Percentiles rank a stretch among this genome's conserved stretches.
Conservation (phyloP, 768 basidiomycete genomes). For the Termitomyces sp. region DNA sequence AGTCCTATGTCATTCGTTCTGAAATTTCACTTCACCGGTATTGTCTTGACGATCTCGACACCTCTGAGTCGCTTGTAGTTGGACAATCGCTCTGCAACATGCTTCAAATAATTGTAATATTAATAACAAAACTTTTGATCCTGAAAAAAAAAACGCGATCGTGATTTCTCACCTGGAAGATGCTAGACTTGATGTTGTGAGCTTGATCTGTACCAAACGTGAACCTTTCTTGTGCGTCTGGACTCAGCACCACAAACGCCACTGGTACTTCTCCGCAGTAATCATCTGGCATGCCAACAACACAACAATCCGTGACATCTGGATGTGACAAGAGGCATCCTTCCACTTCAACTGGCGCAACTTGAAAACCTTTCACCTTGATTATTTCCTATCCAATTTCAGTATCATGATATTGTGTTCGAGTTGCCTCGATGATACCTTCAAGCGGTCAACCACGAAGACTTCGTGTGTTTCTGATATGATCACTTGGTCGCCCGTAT, state of each 20-base stretch:
- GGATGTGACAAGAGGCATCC: slow-evolving; percentile 41
- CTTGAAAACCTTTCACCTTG: slow-evolving; percentile 62
- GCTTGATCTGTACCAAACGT: slow-evolving; percentile 18
- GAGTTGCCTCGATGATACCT: slow-evolving; percentile 28
- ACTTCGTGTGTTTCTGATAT: slow-evolving; percentile 46
- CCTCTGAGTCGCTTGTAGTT: slow-evolving; percentile 47
- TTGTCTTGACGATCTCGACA: slow-evolving; percentile 27
- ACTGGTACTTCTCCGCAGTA: slow-evolving; percentile 60
- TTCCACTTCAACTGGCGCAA: slow-evolving; percentile 51
- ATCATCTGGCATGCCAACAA: slow-evolving; percentile 56
- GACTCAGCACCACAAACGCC: slow-evolving; percentile 53
- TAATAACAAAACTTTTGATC: slow-evolving; percentile 1
- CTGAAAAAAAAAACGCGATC: neutral
- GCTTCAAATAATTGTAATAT: slow-evolving; percentile 20
- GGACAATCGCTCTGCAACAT: slow-evolving; percentile 41
- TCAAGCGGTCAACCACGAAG: slow-evolving; percentile 54
- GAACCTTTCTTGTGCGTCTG: slow-evolving; percentile 27
- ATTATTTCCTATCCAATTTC: slow-evolving; percentile 44
- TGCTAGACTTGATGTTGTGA: slow-evolving; percentile 29
- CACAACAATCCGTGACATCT: slow-evolving; percentile 53
- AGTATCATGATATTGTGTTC: neutral
- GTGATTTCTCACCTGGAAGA: slow-evolving; percentile 32
- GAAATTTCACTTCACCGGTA: slow-evolving; percentile 20
- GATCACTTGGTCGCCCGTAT: slow-evolving; percentile 56
- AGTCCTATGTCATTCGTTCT: neutral